Conservation (phyloP, 768 basidiomycete species). For the Tylopilus felleus region DNA sequence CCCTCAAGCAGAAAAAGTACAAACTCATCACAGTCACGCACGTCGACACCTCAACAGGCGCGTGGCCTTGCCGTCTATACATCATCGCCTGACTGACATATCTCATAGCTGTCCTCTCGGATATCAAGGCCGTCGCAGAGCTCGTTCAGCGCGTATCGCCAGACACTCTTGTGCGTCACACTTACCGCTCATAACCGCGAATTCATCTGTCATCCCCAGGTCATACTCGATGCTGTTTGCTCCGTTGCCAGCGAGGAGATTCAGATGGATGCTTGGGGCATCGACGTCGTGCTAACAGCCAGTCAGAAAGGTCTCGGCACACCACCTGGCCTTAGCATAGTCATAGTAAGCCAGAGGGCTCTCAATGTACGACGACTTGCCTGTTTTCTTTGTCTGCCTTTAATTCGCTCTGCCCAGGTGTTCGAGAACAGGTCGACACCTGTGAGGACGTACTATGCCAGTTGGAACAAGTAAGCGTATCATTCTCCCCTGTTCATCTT, state of each 20-base stretch:
- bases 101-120: slow-evolving; percentile 71
- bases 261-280: slow-evolving; percentile 86
- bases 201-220: slow-evolving; percentile 35
- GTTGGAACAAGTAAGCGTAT: slow-evolving; percentile 70
- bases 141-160: slow-evolving; percentile 76
- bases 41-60: slow-evolving; percentile 86
- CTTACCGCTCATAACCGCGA: not conserved
- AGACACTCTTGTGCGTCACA: slow-evolving; percentile 63
- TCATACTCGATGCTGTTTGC: slow-evolving; percentile 92
- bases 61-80: not conserved
- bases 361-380: slow-evolving; percentile 45
- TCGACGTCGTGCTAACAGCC: slow-evolving; percentile 85
- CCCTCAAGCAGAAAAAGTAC: slow-evolving; percentile 76
- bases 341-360: slow-evolving; percentile 78
- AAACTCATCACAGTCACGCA: slow-evolving; percentile 93
- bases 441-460: slow-evolving; percentile 78
- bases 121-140: slow-evolving; percentile 72
- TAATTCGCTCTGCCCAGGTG: not conserved
- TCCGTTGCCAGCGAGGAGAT: slow-evolving; percentile 96
- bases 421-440: slow-evolving; percentile 39
- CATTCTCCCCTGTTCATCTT: not conserved
- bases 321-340: slow-evolving; percentile 89
- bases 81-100: not conserved
- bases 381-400: not conserved
- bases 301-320: slow-evolving; percentile 91